Evolutionary conservation across 2,329 filamentous ascomycete genomes (phyloP), one percentile per base, ranked within the genome.

Genomic region (Phialemonium atrogriseum): DNA sequence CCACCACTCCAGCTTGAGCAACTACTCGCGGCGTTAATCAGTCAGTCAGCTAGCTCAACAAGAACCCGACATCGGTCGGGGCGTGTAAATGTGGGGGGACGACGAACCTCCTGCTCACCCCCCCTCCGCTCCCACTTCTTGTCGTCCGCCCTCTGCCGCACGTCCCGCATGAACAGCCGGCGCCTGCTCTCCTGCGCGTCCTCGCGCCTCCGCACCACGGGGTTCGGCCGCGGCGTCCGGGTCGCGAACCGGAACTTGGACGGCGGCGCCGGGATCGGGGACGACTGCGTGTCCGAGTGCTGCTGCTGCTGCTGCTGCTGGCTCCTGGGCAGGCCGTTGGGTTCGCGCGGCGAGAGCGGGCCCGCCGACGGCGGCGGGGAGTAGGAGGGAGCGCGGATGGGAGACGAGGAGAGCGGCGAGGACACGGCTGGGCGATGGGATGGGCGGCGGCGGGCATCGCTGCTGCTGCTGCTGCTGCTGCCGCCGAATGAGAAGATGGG

Each of bases 141-240:
- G 17, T 82, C 73, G 24, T 80, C 73, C 3, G 66, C 60, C 24
- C 71, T 67, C 45, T 75, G 68, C 36, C 73, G 64, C 12, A 82
- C 76, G 31, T 68, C 81, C 48, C 77, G 73, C 37, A 89, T 58
- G 45, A 89, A 89, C 34, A 81, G 60, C 19, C 72, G 70, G 27
- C 83, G 64, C 35, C 84, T 62, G 33, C 70, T 64, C 49, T 84
- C 77, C 34, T 77, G 73, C 1, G 66, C 64, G 12, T 73, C 73
- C 49, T 86, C 73, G 30, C 73, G 66, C 38, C 59, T 70, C 41
- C 71, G 69, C 12, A 77, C 56, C 6, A 81, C 46, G 0, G 79
- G 81, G 39, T 81, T 84, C 21, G 68, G 64, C 38, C 80, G 80
- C 33, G 66, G 58, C 10, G 64, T 60, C 11, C 75, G 67, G 38